Conservation (phyloP, 2,329 filamentous ascomycete genomes). For the Decorospora gaudefroyi region DNA sequence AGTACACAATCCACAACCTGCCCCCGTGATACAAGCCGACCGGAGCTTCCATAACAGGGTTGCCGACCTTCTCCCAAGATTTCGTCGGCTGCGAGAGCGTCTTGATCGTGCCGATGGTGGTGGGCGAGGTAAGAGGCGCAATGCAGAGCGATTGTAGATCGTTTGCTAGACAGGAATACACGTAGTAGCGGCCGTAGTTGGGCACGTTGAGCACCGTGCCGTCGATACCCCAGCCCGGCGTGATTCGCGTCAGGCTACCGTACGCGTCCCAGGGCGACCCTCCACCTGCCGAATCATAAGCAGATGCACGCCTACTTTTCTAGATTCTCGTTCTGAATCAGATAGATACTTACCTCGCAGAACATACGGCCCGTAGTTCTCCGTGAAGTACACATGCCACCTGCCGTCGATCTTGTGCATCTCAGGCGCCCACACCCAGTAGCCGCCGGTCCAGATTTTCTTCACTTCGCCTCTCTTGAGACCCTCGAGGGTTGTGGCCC, state of each 20-base stretch:
- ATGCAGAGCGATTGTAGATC: slow-evolving; percentile 52
- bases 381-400: slow-evolving; percentile 64
- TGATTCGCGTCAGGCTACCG: slow-evolving; percentile 56
- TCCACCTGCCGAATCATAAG: slow-evolving; percentile 50
- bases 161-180: slow-evolving; percentile 59
- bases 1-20: slow-evolving; percentile 59
- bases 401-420: slow-evolving; percentile 55
- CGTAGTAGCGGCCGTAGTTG: slow-evolving; percentile 56
- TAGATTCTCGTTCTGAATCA: too few species aligned
- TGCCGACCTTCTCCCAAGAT: slow-evolving; percentile 57
- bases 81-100: slow-evolving; percentile 59
- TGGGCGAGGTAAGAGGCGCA: slow-evolving; percentile 48
- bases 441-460: slow-evolving; percentile 58
- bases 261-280: slow-evolving; percentile 58
- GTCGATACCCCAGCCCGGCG: slow-evolving; percentile 55
- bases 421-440: slow-evolving; percentile 61
- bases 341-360: neutral
- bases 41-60: slow-evolving; percentile 61
- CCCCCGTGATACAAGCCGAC: slow-evolving; percentile 59
- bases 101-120: slow-evolving; percentile 52
- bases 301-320: neutral
- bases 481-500: slow-evolving; percentile 59
- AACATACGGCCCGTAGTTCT: slow-evolving; percentile 59
- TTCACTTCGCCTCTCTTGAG: slow-evolving; percentile 60
- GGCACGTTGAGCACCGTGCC: slow-evolving; percentile 57